Percentiles rank a stretch among this genome's conserved stretches.
Evolutionary conservation across 1,284 basidiomycete genomes (phyloP).

Genomic region (Flammula alnicola): DNA sequence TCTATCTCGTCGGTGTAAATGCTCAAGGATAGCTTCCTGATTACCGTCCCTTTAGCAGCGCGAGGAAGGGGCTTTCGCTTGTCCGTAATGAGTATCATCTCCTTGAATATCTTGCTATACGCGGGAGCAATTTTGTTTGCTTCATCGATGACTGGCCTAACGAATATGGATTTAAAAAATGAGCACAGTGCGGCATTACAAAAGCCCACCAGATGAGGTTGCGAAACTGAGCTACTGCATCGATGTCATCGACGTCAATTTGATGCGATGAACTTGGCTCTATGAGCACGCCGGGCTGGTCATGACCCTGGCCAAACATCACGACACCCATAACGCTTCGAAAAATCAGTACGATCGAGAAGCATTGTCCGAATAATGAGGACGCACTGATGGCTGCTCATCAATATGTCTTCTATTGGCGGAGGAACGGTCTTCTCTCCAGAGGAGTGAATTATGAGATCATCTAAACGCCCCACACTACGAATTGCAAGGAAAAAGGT

Average conservation of each 20-base stretch:
- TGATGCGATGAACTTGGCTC: constrained; percentile 25
- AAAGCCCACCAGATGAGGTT: constrained; percentile 29
- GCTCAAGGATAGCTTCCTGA: constrained; percentile 38
- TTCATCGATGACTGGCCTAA: constrained; percentile 38
- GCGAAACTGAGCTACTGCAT: constrained; percentile 25
- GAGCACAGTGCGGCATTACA: too few species aligned
- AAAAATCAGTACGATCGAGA: neutral
- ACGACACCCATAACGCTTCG: constrained; percentile 34
- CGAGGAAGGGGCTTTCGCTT: constrained; percentile 38
- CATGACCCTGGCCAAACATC: constrained; percentile 36
- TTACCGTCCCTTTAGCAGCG: constrained; percentile 41
- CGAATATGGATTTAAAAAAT: neutral
- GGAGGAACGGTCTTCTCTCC: constrained; percentile 46
- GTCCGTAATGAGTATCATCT: constrained; percentile 40
- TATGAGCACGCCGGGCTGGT: constrained; percentile 38
- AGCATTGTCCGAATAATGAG: neutral
- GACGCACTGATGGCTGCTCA: constrained; percentile 30
- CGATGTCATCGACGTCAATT: constrained; percentile 29
- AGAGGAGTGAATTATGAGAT: constrained; percentile 44
- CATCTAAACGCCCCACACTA: constrained; percentile 40
- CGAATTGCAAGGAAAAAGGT: neutral
- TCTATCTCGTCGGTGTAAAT: constrained; percentile 40
- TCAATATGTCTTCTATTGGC: constrained; percentile 40
- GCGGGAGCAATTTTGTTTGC: constrained; percentile 43
- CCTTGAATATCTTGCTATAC: constrained; percentile 46